Evolutionary conservation across 108 stramenopile genomes (phyloP), one percentile per base, ranked within the genome.

Genomic region (Cylindrotheca fusiformis): DNA sequence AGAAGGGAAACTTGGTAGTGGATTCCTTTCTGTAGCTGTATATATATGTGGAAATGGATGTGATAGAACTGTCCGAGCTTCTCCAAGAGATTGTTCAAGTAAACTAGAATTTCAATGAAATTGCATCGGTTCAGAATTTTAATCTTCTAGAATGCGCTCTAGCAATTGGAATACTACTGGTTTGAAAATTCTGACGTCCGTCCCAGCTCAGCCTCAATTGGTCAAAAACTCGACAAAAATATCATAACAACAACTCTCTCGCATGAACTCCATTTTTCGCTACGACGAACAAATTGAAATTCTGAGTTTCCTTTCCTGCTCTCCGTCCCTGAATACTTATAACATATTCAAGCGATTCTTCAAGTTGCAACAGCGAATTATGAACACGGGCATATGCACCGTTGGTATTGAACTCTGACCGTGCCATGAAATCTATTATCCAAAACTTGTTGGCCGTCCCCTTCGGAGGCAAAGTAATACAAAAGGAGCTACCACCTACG

Each of bases 321-420:
- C 18, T 29, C 3, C 36, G 33, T 25, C 25, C 31, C 19, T 48
- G 27, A 1, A 17, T 25, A 6, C 19, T 32, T 17, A 68, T 32
- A 19, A 68, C 30, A 2, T 17, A 10, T 21, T 68, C 67, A 23
- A 68, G n/a, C 5, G 67, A 52, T 32, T 68, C 67, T 14, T 36
- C 48, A 30, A 68, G 29, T 45, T 68, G 67, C 48, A 59, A 29
- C n/a, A 68, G 58, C 0, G 58, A 46, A 27, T 18, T 52, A 32
- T 68, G 67, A n/a, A 68, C 67, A 26, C 57, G 27, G 17, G 67
- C 67, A 54, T 68, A 52, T 3, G 67, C 67, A 3, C 67, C 67
- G 5, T 22, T 18, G 14, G 48, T 47, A 3, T 33, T 46, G 31
- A 68, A 58, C 17, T 27, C 26, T 6, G 67, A 36, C 32, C 58